These are phyloP conservation scores for fission yeast (Schizosaccharomyces pombe) DNA, from an alignment of 805 yeast species.

Conservation along the genomic window DNA sequence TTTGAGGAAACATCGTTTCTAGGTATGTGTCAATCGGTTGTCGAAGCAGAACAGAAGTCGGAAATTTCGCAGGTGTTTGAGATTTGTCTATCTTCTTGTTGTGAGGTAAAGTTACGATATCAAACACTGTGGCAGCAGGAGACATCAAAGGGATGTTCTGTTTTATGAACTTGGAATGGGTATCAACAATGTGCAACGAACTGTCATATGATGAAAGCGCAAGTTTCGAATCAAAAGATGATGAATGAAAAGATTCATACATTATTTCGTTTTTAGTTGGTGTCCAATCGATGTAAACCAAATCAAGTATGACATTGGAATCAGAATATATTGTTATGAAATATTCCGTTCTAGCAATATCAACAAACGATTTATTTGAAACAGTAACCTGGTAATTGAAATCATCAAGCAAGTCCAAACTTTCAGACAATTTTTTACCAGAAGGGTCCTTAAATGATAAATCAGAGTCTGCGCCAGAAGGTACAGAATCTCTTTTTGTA, in stretches of 20 bases:
- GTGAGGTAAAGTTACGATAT: neutral
- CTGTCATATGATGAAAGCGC: neutral
- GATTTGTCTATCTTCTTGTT: neutral
- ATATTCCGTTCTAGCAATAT: conserved; percentile 15
- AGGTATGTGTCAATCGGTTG: conserved; percentile 15
- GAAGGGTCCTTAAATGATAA: no score
- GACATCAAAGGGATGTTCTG: neutral
- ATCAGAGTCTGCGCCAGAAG: neutral
- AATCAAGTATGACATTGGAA: conserved; percentile 54
- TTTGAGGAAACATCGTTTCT: neutral
- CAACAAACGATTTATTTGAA: neutral
- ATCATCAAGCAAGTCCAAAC: conserved; percentile 6
- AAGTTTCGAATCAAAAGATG: neutral
- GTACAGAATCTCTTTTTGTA: neutral
- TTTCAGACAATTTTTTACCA: neutral
- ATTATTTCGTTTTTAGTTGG: conserved; percentile 63
- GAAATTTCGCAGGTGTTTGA: conserved; percentile 3
- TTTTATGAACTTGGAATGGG: neutral
- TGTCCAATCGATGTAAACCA: conserved; percentile 74
- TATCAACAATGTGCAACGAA: neutral
- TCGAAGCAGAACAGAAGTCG: conserved; percentile 15
- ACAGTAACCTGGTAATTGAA: conserved; percentile 5
- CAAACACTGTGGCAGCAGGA: neutral
- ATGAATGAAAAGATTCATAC: conserved; percentile 18
- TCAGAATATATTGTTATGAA: conserved; percentile 41